These are phyloP conservation scores for Kodamaea neixiangensis DNA, from an alignment of 805 yeast species.

Conservation along the genomic window DNA sequence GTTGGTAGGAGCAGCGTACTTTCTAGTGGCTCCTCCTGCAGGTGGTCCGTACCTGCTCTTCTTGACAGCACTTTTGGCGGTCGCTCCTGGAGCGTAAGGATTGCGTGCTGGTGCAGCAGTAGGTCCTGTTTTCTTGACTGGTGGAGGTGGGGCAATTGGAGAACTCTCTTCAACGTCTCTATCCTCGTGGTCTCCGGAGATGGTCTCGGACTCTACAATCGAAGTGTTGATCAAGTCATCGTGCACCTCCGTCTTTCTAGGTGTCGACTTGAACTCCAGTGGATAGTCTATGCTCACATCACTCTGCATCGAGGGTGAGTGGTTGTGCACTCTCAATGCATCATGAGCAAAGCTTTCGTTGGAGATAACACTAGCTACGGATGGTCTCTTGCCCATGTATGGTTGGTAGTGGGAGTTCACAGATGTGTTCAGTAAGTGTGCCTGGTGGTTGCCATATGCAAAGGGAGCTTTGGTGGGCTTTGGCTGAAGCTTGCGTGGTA, in stretches of 20 bases:
- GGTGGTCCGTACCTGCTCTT: slow-evolving; percentile 32
- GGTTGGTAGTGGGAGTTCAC: slow-evolving; percentile 2
- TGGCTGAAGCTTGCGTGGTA: not conserved
- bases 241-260: not conserved
- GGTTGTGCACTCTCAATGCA: slow-evolving; percentile 15
- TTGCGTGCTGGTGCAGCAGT: slow-evolving; percentile 19
- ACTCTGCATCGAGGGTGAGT: slow-evolving; percentile 34
- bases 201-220: not conserved
- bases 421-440: slow-evolving; percentile 2
- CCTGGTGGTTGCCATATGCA: slow-evolving; percentile 6
- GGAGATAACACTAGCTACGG: slow-evolving; percentile 23
- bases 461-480: slow-evolving; percentile 11
- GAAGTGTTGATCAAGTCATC: not conserved
- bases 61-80: slow-evolving; percentile 14
- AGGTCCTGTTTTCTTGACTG: slow-evolving; percentile 10
- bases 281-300: slow-evolving; percentile 35
- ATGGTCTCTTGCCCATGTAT: slow-evolving; percentile 19
- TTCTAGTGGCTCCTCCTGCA: slow-evolving; percentile 10
- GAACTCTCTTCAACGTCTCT: not conserved
- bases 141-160: slow-evolving; percentile 17
- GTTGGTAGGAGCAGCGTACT: slow-evolving; percentile 13
- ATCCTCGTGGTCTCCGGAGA: not conserved
- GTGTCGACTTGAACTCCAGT: slow-evolving; percentile 22
- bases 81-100: slow-evolving; percentile 40
- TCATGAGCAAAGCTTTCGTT: slow-evolving; percentile 17